A percentile compares a stretch with the other conserved stretches of the same genome.
Evolutionary conservation across 2,329 filamentous ascomycete genomes (phyloP).

Genomic region (Pyricularia sp.): DNA sequence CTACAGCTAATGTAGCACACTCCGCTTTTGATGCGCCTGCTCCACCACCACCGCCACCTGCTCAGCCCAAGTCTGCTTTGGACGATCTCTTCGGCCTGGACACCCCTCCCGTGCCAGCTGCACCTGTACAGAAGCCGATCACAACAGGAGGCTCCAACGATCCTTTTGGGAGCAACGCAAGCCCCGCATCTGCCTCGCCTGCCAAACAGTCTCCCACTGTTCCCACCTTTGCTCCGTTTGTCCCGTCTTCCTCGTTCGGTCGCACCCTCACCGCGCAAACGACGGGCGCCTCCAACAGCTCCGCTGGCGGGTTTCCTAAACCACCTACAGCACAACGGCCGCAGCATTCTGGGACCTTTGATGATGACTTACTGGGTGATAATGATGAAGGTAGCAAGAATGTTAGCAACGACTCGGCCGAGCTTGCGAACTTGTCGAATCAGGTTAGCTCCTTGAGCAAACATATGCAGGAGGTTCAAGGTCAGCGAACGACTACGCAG

Average conservation of each 20-base stretch:
- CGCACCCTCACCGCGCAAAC: conserved; percentile 64
- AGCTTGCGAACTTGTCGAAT: conserved; percentile 90
- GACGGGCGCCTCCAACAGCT: conserved; percentile 49
- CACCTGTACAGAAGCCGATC: conserved; percentile 45
- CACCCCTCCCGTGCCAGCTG: conserved; percentile 38
- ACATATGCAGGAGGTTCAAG: conserved; percentile 88
- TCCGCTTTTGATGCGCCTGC: conserved; percentile 40
- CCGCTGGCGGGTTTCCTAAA: conserved; percentile 27
- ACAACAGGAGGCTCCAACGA: conserved; percentile 66
- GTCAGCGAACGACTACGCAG: conserved; percentile 65
- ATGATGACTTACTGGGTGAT: conserved; percentile 78
- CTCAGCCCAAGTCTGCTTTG: conserved; percentile 51
- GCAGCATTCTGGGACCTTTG: conserved; percentile 15
- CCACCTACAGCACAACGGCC: conserved; percentile 13
- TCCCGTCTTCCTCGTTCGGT: conserved; percentile 86
- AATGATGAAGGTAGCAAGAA: conserved; percentile 83
- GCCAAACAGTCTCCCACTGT: conserved; percentile 32
- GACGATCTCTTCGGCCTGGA: conserved; percentile 93
- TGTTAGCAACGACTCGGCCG: conserved; percentile 72
- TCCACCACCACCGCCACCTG: conserved; percentile 17
- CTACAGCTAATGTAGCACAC: conserved; percentile 23
- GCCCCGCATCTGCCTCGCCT: conserved; percentile 39
- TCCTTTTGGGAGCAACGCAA: conserved; percentile 44
- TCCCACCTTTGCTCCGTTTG: conserved; percentile 71
- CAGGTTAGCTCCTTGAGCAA: conserved; percentile 83